phyloP scores from a whole-genome alignment of 441 rosid genomes.

The Populus trichocarpa region DNA sequence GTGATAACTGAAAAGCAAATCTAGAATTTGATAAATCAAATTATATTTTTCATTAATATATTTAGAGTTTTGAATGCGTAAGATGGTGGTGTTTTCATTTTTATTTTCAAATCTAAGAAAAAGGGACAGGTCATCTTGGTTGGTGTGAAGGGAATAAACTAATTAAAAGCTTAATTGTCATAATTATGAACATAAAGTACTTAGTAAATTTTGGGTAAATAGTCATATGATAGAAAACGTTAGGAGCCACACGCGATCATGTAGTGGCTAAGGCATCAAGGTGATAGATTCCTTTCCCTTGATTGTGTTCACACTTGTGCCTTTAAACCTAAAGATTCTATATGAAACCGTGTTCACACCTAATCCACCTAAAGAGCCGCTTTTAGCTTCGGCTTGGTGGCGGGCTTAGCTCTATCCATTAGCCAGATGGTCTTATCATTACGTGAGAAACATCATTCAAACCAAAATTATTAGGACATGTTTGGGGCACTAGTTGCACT shows the following conservation, averaged over 20 bases:
- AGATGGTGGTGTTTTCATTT: not conserved
- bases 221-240: not conserved
- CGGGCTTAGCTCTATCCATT: not conserved
- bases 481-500: no score
- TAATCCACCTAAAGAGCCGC: not conserved
- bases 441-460: not conserved
- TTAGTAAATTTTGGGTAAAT: no score
- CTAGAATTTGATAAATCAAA: accelerated
- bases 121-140: not conserved
- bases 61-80: no score
- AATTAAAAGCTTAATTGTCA: not conserved
- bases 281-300: not conserved
- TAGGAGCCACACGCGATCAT: not conserved
- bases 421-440: not conserved
- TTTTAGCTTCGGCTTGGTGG: not conserved
- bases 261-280: not conserved
- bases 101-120: not conserved
- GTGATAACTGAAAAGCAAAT: accelerated
- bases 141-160: not conserved
- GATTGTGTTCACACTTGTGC: not conserved
- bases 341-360: not conserved
- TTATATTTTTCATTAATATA: no score
- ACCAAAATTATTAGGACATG: no score
- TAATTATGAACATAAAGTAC: not conserved
- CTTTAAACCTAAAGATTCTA: not conserved